Evolutionary conservation across 306 rosid species (phyloP).

Genomic region (Morella rubra): DNA sequence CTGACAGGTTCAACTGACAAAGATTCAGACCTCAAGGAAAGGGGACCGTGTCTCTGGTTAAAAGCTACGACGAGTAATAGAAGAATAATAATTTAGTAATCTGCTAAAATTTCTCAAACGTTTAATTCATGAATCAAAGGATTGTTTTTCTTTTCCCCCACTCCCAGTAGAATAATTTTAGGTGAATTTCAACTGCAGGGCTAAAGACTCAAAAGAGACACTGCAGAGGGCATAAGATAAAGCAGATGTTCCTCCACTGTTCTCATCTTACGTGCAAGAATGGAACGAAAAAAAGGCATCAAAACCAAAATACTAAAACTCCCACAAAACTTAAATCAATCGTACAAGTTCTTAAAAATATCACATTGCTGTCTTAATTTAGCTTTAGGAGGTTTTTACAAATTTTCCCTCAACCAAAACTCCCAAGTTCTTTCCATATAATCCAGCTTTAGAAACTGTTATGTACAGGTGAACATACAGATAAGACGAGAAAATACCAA

Average conservation of each 20-base stretch:
- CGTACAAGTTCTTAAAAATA: neutral
- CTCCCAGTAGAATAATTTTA: no score
- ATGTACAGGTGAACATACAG: constrained; percentile 23
- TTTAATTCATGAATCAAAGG: no score
- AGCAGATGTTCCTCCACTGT: neutral
- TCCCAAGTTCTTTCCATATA: constrained; percentile 18
- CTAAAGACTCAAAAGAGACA: neutral
- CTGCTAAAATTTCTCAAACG: no score
- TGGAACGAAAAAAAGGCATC: neutral
- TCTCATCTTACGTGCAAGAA: neutral
- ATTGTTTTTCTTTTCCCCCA: no score
- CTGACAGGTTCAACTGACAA: no score
- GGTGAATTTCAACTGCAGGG: neutral
- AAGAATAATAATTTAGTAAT: no score
- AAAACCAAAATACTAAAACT: neutral
- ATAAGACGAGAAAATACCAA: constrained; percentile 6
- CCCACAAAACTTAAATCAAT: neutral
- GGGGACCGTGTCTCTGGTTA: no score
- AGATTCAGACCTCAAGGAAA: no score
- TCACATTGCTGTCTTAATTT: neutral
- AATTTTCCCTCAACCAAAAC: constrained; percentile 20
- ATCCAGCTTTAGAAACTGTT: constrained; percentile 5
- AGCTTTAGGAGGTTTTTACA: neutral
- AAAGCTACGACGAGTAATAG: no score
- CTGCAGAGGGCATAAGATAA: no score